Conservation (phyloP, 2,329 filamentous ascomycete genomes). For the Aspergillus awamori region DNA sequence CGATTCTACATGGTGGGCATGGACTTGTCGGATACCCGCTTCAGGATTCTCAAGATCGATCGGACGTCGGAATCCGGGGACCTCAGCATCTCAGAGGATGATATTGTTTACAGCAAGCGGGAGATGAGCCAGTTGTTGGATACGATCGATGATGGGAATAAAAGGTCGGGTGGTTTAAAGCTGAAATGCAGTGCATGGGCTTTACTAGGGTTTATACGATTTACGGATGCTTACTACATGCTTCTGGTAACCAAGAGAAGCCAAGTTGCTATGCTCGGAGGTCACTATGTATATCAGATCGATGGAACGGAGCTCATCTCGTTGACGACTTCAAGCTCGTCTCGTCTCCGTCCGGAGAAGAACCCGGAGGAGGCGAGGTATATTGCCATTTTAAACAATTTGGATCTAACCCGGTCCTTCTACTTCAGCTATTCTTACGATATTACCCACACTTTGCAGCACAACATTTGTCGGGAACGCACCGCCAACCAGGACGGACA, state of each 20-base stretch:
- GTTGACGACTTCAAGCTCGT: constrained; percentile 69
- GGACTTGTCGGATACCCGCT: constrained; percentile 84
- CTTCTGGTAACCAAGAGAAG: constrained; percentile 93
- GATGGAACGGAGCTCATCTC: constrained; percentile 92
- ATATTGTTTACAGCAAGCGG: constrained; percentile 87
- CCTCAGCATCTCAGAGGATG: constrained; percentile 86
- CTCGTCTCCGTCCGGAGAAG: constrained; percentile 73
- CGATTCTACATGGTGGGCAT: constrained; percentile 93
- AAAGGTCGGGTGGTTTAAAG: constrained; percentile 83
- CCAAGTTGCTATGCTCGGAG: constrained; percentile 93
- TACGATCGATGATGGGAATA: constrained; percentile 94
- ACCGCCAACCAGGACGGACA: constrained; percentile 67
- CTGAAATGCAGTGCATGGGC: constrained; percentile 92
- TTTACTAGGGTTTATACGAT: constrained; percentile 89
- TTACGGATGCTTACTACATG: constrained; percentile 97
- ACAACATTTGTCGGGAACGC: constrained; percentile 84
- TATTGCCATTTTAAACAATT: constrained; percentile 81
- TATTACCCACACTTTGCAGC: constrained; percentile 86
- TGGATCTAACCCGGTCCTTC: constrained; percentile 88
- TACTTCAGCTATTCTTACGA: constrained; percentile 99
- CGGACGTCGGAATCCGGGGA: constrained; percentile 78
- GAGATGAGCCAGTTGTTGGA: constrained; percentile 94
- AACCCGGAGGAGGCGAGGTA: constrained; percentile 91
- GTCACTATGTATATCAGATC: constrained; percentile 93
- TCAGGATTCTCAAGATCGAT: constrained; percentile 92